Evolutionary conservation across 257 asterid species (phyloP).

Genomic region (Linaria vulgaris): DNA sequence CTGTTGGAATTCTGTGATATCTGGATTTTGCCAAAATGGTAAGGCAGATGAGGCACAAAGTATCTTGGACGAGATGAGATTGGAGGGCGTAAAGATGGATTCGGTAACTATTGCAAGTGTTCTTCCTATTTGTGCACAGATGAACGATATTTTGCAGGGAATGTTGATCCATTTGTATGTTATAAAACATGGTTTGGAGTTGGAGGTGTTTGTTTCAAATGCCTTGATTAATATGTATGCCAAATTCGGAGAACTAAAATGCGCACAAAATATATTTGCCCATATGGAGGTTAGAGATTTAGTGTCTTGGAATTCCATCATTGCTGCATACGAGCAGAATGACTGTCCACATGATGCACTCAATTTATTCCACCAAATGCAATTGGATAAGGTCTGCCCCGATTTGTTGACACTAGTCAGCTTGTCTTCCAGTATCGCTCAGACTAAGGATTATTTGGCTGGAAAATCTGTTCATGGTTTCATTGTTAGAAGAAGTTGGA

Average conservation of each 20-base stretch:
- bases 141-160: constrained; percentile 51
- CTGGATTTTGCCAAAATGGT: constrained; percentile 80
- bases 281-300: constrained; percentile 52
- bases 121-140: constrained; percentile 71
- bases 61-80: constrained; percentile 59
- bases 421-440: constrained; percentile 69
- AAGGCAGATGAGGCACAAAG: constrained; percentile 51
- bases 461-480: constrained; percentile 68
- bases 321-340: constrained; percentile 83
- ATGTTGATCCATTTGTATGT: constrained; percentile 55
- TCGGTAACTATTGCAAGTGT: constrained; percentile 59
- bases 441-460: constrained; percentile 42
- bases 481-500: constrained; percentile 59
- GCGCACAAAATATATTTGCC: constrained; percentile 54
- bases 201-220: constrained; percentile 61
- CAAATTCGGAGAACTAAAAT: constrained; percentile 53
- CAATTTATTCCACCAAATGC: constrained; percentile 55
- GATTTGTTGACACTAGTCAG: constrained; percentile 73
- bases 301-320: constrained; percentile 79
- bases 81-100: constrained; percentile 64
- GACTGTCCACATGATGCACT: constrained; percentile 47
- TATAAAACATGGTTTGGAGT: constrained; percentile 68
- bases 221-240: constrained; percentile 88
- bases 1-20: constrained; percentile 88
- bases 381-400: constrained; percentile 39